Conservation (phyloP, 345 rosid species). For the Salix viminalis region DNA sequence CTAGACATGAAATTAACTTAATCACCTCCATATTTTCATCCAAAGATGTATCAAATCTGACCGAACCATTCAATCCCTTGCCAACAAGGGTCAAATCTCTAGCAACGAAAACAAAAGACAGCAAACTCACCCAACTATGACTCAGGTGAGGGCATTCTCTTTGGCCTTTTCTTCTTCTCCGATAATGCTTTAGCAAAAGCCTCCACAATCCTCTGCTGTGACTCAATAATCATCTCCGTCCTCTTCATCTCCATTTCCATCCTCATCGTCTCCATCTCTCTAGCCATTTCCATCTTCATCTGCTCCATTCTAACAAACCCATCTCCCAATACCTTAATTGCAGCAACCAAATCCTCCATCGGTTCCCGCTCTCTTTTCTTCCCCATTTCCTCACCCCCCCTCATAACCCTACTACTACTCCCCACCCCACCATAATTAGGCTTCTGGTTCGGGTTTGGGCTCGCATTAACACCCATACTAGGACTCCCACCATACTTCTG, state of each 20-base stretch:
- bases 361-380: constrained; percentile 44
- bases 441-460: not conserved
- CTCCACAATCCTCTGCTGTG: constrained; percentile 74
- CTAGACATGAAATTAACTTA: not conserved
- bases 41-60: not conserved
- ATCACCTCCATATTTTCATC: not conserved
- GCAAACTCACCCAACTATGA: not conserved
- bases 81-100: not conserved
- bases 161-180: constrained; percentile 42
- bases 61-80: not conserved
- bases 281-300: constrained; percentile 86
- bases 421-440: constrained; percentile 13
- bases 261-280: constrained; percentile 77
- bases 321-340: constrained; percentile 79
- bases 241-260: constrained; percentile 94
- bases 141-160: constrained; percentile 8
- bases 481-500: constrained; percentile 12
- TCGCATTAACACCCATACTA: constrained; percentile 14
- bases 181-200: constrained; percentile 62
- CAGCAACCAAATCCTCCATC: constrained; percentile 67
- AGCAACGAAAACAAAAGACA: not conserved
- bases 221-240: constrained; percentile 77
- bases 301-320: constrained; percentile 79
- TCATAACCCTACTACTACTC: constrained; percentile 32
- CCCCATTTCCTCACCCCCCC: constrained; percentile 37